Evolutionary conservation across 148 eudicot species (phyloP).

Genomic region (Heliamphora exappendiculata): DNA sequence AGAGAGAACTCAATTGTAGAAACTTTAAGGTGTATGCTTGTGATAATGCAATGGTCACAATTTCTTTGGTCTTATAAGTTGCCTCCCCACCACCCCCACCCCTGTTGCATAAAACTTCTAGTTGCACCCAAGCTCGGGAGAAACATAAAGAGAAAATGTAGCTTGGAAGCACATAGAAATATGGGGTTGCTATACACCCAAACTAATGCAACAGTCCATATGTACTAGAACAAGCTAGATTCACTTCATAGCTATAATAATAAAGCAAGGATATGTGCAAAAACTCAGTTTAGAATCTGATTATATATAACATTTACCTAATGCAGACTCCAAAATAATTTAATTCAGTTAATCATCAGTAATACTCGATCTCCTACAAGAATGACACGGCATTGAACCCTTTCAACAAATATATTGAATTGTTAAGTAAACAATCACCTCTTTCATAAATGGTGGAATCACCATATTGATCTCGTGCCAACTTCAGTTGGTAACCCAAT

Average conservation of each 20-base stretch:
- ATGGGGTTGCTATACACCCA: not conserved
- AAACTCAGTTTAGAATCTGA: not conserved
- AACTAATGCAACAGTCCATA: not conserved
- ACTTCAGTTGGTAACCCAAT: slow-evolving; percentile 79
- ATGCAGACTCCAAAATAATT: too few species aligned
- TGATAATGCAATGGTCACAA: not conserved
- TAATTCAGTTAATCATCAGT: too few species aligned
- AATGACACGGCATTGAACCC: not conserved
- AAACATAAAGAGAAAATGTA: not conserved
- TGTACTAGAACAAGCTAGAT: not conserved
- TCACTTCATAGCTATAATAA: not conserved
- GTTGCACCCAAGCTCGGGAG: too few species aligned
- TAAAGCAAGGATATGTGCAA: too few species aligned
- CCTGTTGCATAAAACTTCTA: too few species aligned
- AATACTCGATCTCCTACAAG: not conserved
- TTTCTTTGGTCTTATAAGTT: not conserved
- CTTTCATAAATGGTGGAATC: slow-evolving; percentile 83
- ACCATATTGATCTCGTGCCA: slow-evolving; percentile 76
- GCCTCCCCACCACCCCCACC: too few species aligned
- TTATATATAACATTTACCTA: too few species aligned
- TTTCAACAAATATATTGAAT: not conserved
- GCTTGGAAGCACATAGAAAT: too few species aligned
- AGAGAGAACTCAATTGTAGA: not conserved
- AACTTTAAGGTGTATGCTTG: not conserved
- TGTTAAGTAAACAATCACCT: slow-evolving; percentile 36